A percentile compares a stretch with the other conserved stretches of the same genome.
Evolutionary conservation across 768 basidiomycete genomes (phyloP).

Genomic region (Lactifluus hygrophoroides): DNA sequence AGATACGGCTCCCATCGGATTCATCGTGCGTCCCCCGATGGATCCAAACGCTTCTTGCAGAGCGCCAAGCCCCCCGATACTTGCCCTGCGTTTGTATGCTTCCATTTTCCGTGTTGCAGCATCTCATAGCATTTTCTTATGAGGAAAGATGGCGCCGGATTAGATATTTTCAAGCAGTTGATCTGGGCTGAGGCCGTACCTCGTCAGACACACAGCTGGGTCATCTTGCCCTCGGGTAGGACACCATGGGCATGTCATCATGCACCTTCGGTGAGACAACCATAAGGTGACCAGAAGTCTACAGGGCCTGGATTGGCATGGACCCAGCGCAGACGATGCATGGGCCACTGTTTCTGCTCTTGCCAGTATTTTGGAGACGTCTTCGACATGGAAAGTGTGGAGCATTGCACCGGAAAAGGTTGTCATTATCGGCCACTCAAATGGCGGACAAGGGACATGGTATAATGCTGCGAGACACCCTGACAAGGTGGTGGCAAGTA

Average conservation of each 20-base stretch:
- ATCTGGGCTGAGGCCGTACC: conserved; percentile 63
- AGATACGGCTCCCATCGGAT: conserved; percentile 45
- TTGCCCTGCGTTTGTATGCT: conserved; percentile 47
- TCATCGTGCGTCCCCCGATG: conserved; percentile 50
- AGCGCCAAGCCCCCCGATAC: conserved; percentile 39
- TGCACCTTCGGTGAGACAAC: neutral
- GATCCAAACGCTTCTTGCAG: conserved; percentile 22
- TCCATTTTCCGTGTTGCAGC: neutral
- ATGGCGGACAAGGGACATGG: conserved; percentile 89
- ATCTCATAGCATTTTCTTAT: conserved; percentile 3
- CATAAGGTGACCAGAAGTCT: neutral
- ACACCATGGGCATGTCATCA: conserved; percentile 64
- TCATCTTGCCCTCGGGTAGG: conserved; percentile 71
- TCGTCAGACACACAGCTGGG: conserved; percentile 55
- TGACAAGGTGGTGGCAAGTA: conserved; percentile 61
- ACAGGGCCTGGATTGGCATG: conserved; percentile 91
- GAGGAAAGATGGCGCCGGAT: conserved; percentile 77
- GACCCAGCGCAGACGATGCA: conserved; percentile 64
- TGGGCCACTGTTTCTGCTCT: conserved; percentile 58
- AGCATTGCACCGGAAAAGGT: conserved; percentile 33
- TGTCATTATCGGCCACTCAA: conserved; percentile 84
- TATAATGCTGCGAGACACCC: conserved; percentile 70
- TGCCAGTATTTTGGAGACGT: conserved; percentile 33
- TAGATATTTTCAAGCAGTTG: conserved; percentile 46
- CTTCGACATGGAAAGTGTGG: conserved; percentile 35